A percentile compares a stretch with the other conserved stretches of the same genome.
phyloP scores from a whole-genome alignment of 2,329 filamentous ascomycete genomes.

The Cytospora paraplurivora region DNA sequence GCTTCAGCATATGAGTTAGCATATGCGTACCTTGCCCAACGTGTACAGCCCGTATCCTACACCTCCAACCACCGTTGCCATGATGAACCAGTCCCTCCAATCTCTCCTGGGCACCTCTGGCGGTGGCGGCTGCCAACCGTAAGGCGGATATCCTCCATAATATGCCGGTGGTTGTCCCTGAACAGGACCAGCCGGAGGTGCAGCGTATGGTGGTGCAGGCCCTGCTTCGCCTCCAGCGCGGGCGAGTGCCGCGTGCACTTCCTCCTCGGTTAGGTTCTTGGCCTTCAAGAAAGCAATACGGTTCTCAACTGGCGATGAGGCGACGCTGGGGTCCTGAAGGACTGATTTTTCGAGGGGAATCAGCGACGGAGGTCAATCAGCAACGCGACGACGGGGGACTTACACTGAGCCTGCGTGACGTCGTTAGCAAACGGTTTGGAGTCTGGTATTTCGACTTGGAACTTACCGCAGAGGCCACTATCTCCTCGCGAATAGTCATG shows the following conservation, averaged over 20 bases:
- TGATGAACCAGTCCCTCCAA: constrained; percentile 99
- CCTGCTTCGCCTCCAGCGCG: constrained; percentile 65
- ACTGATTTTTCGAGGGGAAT: constrained; percentile 54
- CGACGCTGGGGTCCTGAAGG: constrained; percentile 90
- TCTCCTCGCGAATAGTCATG: constrained; percentile 91
- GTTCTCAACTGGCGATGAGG: constrained; percentile 87
- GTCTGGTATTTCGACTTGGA: neutral
- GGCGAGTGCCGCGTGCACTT: constrained; percentile 82
- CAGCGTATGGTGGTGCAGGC: constrained; percentile 44
- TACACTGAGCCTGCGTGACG: constrained; percentile 46
- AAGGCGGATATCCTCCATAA: constrained; percentile 49
- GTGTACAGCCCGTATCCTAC: constrained; percentile 87
- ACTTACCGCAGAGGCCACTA: constrained; percentile 79
- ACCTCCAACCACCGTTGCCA: constrained; percentile 92
- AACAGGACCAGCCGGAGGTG: constrained; percentile 47
- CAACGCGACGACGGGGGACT: constrained; percentile 31
- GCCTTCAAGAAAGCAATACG: constrained; percentile 90
- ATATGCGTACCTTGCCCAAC: constrained; percentile 71
- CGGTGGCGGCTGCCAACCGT: constrained; percentile 59
- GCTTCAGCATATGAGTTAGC: no score
- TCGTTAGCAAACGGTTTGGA: constrained; percentile 17
- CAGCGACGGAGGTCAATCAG: constrained; percentile 7
- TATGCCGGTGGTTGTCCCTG: constrained; percentile 48
- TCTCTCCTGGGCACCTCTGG: constrained; percentile 74
- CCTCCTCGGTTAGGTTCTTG: constrained; percentile 96